Evolutionary conservation across 164 flowering plant species (phyloP).

Genomic region (Stephania cephalantha): DNA sequence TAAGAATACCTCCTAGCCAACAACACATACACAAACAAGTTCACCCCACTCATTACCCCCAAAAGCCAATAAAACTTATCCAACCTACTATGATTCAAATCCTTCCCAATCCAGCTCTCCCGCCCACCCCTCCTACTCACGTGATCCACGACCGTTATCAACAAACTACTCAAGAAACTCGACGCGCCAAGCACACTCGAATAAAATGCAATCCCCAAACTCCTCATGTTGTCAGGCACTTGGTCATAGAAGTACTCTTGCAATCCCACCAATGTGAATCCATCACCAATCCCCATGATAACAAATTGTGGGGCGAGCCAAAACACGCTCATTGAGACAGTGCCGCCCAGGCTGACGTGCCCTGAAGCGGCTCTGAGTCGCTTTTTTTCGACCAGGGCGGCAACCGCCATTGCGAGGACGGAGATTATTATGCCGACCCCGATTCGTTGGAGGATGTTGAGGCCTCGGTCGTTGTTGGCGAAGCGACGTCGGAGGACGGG

Average conservation of each 20-base stretch:
- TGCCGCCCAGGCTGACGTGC: constrained; percentile 8
- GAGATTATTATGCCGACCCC: constrained; percentile 57
- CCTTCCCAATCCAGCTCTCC: constrained; percentile 58
- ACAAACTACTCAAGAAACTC: constrained; percentile 47
- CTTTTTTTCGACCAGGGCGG: constrained; percentile 54
- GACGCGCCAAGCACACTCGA: constrained; percentile 55
- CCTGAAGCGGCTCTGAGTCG: constrained; percentile 22
- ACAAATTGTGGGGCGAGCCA: constrained; percentile 64
- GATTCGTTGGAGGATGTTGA: constrained; percentile 56
- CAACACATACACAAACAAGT: constrained; percentile 33
- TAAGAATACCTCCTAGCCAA: constrained; percentile 49
- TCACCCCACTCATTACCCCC: constrained; percentile 33
- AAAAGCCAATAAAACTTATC: constrained; percentile 67
- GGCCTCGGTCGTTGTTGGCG: constrained; percentile 54
- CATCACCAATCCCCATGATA: constrained; percentile 50
- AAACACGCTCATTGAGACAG: constrained; percentile 42
- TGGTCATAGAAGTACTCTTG: constrained; percentile 77
- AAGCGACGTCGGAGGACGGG: constrained; percentile 34
- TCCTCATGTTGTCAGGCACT: constrained; percentile 71
- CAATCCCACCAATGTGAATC: constrained; percentile 57
- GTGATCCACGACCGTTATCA: constrained; percentile 46
- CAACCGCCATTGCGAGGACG: constrained; percentile 25
- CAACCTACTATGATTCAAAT: constrained; percentile 44
- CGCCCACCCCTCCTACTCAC: constrained; percentile 25
- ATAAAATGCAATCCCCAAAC: constrained; percentile 63